Conservation (phyloP, 768 basidiomycete species). For the Imleria badia region DNA sequence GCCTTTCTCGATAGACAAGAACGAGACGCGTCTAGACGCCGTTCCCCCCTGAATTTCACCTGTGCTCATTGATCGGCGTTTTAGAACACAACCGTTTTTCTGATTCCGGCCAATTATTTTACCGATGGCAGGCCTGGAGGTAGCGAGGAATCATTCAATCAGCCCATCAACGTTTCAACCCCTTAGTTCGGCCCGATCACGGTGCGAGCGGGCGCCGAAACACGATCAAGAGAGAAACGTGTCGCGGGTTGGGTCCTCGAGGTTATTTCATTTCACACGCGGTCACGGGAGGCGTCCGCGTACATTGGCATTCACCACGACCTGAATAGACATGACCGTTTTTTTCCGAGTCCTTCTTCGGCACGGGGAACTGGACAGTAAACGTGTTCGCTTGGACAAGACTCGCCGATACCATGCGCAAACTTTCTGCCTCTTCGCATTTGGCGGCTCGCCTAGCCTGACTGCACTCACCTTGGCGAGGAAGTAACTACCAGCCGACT, state of each 20-base stretch:
- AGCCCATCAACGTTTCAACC: too few species aligned
- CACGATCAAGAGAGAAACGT: neutral
- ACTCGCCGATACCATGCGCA: neutral
- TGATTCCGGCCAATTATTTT: neutral
- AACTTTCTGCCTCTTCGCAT: too few species aligned
- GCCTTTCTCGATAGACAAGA: neutral
- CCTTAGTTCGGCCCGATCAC: neutral
- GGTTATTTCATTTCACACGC: neutral
- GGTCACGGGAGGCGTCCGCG: neutral
- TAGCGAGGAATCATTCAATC: neutral
- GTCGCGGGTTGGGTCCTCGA: neutral
- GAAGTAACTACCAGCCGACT: too few species aligned
- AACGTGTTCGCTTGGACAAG: constrained; percentile 9
- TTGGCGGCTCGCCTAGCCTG: too few species aligned
- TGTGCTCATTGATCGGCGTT: constrained; percentile 1
- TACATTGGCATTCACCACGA: neutral
- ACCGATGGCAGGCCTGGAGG: neutral
- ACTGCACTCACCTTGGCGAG: too few species aligned
- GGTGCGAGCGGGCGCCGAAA: neutral
- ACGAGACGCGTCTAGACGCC: neutral
- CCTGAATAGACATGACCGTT: neutral
- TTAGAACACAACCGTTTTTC: neutral
- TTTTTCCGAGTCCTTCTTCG: neutral
- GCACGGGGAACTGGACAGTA: neutral
- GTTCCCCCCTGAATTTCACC: neutral